phyloP scores from a whole-genome alignment of 1,284 basidiomycete genomes.

The Trichosporon sp. region DNA sequence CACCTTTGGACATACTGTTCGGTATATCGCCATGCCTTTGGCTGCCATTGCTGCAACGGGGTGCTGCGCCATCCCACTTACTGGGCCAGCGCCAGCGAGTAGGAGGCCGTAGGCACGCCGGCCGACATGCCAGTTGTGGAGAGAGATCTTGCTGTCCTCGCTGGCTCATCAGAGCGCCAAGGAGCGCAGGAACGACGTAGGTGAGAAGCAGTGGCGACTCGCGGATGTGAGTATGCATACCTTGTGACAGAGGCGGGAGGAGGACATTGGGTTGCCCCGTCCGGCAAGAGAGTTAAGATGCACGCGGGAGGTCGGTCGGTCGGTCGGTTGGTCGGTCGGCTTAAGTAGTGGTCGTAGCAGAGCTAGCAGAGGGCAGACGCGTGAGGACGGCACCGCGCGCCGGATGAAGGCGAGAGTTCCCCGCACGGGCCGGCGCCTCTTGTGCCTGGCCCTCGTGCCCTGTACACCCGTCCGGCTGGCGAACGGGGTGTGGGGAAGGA shows the following conservation, averaged over 20 bases:
- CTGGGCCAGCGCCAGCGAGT: no score
- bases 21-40: no score
- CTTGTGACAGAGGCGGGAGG: background rate
- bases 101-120: no score
- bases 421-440: constrained; percentile 19
- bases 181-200: background rate
- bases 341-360: background rate
- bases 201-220: background rate
- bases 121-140: no score
- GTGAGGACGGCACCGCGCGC: no score
- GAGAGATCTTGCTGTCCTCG: no score
- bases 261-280: background rate
- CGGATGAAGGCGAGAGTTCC: background rate
- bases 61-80: no score
- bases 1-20: no score
- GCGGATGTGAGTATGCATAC: background rate
- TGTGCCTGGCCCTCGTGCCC: background rate
- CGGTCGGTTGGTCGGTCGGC: background rate
- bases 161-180: no score
- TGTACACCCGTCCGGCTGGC: background rate
- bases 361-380: no score
- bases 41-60: no score
- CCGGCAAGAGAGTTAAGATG: background rate
- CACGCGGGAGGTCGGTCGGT: background rate
- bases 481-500: background rate